Evolutionary conservation across 192 early-diverging fungal genomes (phyloP).

Genomic region (Cladochytrium replicatum): DNA sequence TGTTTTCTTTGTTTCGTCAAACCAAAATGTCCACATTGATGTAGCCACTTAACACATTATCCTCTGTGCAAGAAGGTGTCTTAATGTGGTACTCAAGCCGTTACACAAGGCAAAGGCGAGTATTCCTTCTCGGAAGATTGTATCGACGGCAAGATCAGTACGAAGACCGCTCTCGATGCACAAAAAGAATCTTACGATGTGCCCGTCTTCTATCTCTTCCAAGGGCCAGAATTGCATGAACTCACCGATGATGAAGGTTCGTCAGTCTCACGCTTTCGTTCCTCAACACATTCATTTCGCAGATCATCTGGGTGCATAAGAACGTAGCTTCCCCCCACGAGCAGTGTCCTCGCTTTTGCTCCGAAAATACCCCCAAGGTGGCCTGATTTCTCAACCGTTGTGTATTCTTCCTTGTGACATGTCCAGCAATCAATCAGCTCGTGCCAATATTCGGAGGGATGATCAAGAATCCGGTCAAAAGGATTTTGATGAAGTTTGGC

Average conservation of each 20-base stretch:
- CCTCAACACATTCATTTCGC: slow-evolving; percentile 11
- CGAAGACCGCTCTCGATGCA: no score
- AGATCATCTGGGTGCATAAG: slow-evolving; percentile 31
- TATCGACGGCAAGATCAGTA: slow-evolving; percentile 22
- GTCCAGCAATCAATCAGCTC: slow-evolving; percentile 48
- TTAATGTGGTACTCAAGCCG: slow-evolving; percentile 6
- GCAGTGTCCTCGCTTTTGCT: slow-evolving; percentile 9
- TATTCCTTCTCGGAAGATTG: slow-evolving; percentile 32
- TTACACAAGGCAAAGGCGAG: no score
- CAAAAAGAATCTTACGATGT: no score
- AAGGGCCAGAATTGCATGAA: slow-evolving; percentile 1
- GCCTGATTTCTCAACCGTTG: slow-evolving; percentile 21
- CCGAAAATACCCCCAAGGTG: slow-evolving; percentile 29
- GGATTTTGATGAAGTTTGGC: no score
- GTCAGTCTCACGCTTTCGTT: slow-evolving; percentile 5
- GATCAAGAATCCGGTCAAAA: slow-evolving; percentile 20
- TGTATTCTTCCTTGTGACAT: slow-evolving; percentile 45
- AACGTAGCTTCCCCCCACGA: slow-evolving; percentile 25
- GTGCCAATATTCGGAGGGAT: slow-evolving; percentile 45
- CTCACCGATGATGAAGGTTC: background rate
- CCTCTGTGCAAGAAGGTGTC: slow-evolving; percentile 15
- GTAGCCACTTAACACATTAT: slow-evolving; percentile 15
- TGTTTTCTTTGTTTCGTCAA: slow-evolving; percentile 1
- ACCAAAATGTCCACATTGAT: slow-evolving; percentile 8
- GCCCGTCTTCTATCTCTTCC: slow-evolving; percentile 21